phyloP scores from a whole-genome alignment of 2,329 filamentous ascomycete genomes.

The Paramyrothecium sp. region DNA sequence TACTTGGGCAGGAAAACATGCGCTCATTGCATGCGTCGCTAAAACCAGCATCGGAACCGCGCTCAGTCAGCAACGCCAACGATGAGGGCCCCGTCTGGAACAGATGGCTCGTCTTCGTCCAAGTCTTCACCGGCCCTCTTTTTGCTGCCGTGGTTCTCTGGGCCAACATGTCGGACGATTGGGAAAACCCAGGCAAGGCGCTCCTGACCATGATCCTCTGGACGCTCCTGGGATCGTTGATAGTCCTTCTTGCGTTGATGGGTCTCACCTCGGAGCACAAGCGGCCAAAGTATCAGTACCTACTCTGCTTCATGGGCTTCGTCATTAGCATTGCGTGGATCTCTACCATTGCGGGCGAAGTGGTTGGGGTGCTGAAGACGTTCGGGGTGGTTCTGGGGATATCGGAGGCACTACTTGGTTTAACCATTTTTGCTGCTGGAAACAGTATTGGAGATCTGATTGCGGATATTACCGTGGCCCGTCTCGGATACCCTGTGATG shows the following conservation, averaged over 20 bases:
- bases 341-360: slow-evolving; percentile 90
- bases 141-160: slow-evolving; percentile 79
- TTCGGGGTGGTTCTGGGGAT: slow-evolving; percentile 90
- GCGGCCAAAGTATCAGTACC: slow-evolving; percentile 70
- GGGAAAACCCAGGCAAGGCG: slow-evolving; percentile 46
- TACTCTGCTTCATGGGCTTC: slow-evolving; percentile 88
- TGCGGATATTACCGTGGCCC: slow-evolving; percentile 89
- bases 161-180: slow-evolving; percentile 62
- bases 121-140: slow-evolving; percentile 82
- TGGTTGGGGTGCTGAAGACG: slow-evolving; percentile 91
- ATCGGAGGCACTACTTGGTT: slow-evolving; percentile 87
- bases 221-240: slow-evolving; percentile 67
- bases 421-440: slow-evolving; percentile 94
- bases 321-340: slow-evolving; percentile 94
- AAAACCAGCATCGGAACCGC: slow-evolving; percentile 30
- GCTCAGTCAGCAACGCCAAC: slow-evolving; percentile 27
- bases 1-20: neutral
- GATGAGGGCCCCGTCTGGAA: slow-evolving; percentile 69
- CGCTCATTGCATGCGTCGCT: slow-evolving; percentile 7
- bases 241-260: slow-evolving; percentile 66
- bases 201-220: slow-evolving; percentile 59
- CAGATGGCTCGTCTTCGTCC: slow-evolving; percentile 82
- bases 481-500: slow-evolving; percentile 95
- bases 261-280: slow-evolving; percentile 65
- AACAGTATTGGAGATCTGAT: slow-evolving; percentile 94